Percentiles rank a stretch among this genome's conserved stretches.
phyloP scores from a whole-genome alignment of 495 filamentous ascomycete genomes.

The Aspergillus coremiiformis region DNA sequence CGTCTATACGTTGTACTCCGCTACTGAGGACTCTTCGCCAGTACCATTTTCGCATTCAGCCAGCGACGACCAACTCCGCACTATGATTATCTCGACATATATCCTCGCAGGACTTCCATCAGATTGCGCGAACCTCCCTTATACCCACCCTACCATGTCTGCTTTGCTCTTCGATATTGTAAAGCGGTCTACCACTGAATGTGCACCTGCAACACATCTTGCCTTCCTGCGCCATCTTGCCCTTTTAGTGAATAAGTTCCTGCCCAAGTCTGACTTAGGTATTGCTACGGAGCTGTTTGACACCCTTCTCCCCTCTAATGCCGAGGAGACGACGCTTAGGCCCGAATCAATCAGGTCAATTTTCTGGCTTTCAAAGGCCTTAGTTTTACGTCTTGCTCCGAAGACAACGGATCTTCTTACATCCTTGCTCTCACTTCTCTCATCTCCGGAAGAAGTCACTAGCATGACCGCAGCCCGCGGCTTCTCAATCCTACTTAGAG shows the following conservation, averaged over 20 bases:
- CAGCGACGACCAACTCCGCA: conserved; percentile 33
- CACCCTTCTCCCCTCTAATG: conserved; percentile 26
- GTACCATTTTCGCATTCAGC: conserved; percentile 33
- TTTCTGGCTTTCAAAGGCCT: conserved; percentile 51
- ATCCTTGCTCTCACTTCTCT: conserved; percentile 50
- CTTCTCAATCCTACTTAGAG: conserved; percentile 53
- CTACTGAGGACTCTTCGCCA: conserved; percentile 26
- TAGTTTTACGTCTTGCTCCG: conserved; percentile 43
- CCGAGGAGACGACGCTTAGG: conserved; percentile 12
- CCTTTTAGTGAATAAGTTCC: conserved; percentile 60
- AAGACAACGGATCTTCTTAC: conserved; percentile 42
- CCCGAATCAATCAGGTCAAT: conserved; percentile 32
- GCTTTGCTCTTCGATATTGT: conserved; percentile 37
- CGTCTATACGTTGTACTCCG: conserved; percentile 50
- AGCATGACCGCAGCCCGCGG: conserved; percentile 47
- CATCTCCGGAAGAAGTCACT: conserved; percentile 29
- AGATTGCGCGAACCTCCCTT: conserved; percentile 27
- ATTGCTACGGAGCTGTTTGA: conserved; percentile 27
- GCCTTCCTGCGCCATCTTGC: conserved; percentile 54
- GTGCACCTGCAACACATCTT: conserved; percentile 37
- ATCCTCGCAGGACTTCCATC: conserved; percentile 51
- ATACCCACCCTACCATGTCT: conserved; percentile 28
- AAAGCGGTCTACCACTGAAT: conserved; percentile 25
- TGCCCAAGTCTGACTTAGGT: conserved; percentile 39
- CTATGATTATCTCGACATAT: conserved; percentile 55